Base-by-base conservation (phyloP, 108 stramenopile genomes). In the Pseudonitzschia pungens region DNA sequence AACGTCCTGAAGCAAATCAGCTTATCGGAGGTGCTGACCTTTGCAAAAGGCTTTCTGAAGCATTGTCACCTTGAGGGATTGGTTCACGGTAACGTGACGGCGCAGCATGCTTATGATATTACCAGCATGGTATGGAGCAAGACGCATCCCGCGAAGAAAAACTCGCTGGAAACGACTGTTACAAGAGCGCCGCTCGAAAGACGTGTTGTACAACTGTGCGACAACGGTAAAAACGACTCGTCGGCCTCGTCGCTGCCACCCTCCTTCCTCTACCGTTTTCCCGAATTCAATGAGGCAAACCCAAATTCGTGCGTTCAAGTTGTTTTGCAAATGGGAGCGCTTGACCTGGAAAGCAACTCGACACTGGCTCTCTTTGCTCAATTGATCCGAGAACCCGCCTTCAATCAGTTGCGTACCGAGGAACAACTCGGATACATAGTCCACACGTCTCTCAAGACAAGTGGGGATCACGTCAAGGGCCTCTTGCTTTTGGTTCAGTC, bases 361-460 rank as follows among this genome's bases (percentile, higher is more conserved):
- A 68, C 63, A 18, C 56, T 90, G 56, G 73, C 84, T n/a, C 81
- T 95, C 45, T 59, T 91, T 27, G 78, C 84, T 50, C 87, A 91
- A 56, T 76, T 96, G 57, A 69, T 93, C 16, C 73, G 79, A 53
- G 96, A 97, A 71, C 92, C 89, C 29, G 86, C 90, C 20, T 97
- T 93, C 69, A 85, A 88, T 77, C 81, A 91, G 33, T 84, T 97
- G 21, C 90, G 96, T 0, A 94, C 96, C 6, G 85, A 94, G 71
- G 88, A 97, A 82, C 94, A 95, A 72, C 79, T 97, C 9, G 96
- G 96, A 41, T 97, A 93, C 72, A 84, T 91, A 51, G 96, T 96
- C 31, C 84, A 81, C 15, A 89, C 91, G 42, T 68, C 74, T 31
- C 41, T 84, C 18, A 82, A 86, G 50, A 86, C 84, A 22, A 91